phyloP scores from a whole-genome alignment of 768 basidiomycete genomes.

The Boletellus sp. region DNA sequence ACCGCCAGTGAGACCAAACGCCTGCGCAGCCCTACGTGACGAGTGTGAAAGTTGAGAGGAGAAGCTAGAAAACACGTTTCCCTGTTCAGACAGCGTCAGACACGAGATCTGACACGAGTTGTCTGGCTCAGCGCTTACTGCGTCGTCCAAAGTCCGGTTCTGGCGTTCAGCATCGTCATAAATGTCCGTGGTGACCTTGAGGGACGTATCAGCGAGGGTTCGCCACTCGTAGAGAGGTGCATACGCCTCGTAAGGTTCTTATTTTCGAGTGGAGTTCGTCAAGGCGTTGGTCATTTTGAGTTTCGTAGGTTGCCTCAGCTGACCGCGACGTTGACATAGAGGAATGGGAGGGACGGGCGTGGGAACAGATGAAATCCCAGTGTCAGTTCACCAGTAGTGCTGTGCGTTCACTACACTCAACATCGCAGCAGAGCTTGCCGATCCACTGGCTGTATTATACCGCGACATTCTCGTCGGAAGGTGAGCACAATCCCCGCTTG shows the following conservation, averaged over 20 bases:
- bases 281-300: conserved; percentile 80
- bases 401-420: no score
- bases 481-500: no score
- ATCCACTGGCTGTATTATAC: no score
- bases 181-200: conserved; percentile 83
- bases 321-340: conserved; percentile 38
- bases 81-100: conserved; percentile 34
- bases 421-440: no score
- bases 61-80: conserved; percentile 65
- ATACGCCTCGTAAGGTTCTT: conserved; percentile 74
- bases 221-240: conserved; percentile 14
- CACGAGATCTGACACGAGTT: background rate
- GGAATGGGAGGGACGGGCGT: conserved; percentile 7
- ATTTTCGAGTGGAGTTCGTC: conserved; percentile 86
- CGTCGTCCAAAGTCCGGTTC: conserved; percentile 72
- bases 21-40: conserved; percentile 64
- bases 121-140: conserved; percentile 45
- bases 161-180: conserved; percentile 81
- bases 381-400: no score
- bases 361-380: conserved; percentile 11
- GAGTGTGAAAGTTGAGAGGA: conserved; percentile 60
- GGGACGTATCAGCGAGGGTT: background rate
- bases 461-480: no score
- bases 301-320: conserved; percentile 73
- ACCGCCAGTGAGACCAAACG: conserved; percentile 64